Evolutionary conservation across 2,329 filamentous ascomycete species (phyloP).

Genomic region (Aspergillus cejpii): DNA sequence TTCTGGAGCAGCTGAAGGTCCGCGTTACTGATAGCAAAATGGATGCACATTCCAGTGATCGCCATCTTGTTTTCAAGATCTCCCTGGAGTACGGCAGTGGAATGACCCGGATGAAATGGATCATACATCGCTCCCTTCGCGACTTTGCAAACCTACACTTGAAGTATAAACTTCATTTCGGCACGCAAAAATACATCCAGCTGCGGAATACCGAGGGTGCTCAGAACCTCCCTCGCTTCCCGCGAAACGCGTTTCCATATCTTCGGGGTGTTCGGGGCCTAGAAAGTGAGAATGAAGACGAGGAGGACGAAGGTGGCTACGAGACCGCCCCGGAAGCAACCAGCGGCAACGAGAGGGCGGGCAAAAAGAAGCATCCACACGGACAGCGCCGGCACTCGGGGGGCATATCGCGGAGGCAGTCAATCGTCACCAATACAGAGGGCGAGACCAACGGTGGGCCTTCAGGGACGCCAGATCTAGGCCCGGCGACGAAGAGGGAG

Average conservation of each 20-base stretch:
- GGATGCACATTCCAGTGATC: constrained; percentile 50
- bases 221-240: constrained; percentile 83
- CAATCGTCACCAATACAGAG: constrained; percentile 44
- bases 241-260: constrained; percentile 82
- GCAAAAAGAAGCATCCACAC: constrained; percentile 44
- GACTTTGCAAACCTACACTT: constrained; percentile 91
- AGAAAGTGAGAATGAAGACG: constrained; percentile 72
- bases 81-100: constrained; percentile 95
- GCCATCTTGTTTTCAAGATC: constrained; percentile 83
- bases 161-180: constrained; percentile 82
- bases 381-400: constrained; percentile 48
- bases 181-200: constrained; percentile 75
- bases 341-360: constrained; percentile 59
- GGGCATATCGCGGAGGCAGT: constrained; percentile 52
- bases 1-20: constrained; percentile 90
- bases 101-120: constrained; percentile 93
- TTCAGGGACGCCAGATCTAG: constrained; percentile 28
- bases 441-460: constrained; percentile 34
- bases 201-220: constrained; percentile 60
- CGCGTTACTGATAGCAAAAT: constrained; percentile 74
- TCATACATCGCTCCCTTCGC: constrained; percentile 74
- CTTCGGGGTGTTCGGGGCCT: constrained; percentile 72
- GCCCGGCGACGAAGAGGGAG: constrained; percentile 42
- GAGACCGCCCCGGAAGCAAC: constrained; percentile 56
- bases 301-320: constrained; percentile 46